Evolutionary conservation across 305 asterid genomes (phyloP), one percentile per base, ranked within the genome.

Genomic region (Coffea humblotiana): DNA sequence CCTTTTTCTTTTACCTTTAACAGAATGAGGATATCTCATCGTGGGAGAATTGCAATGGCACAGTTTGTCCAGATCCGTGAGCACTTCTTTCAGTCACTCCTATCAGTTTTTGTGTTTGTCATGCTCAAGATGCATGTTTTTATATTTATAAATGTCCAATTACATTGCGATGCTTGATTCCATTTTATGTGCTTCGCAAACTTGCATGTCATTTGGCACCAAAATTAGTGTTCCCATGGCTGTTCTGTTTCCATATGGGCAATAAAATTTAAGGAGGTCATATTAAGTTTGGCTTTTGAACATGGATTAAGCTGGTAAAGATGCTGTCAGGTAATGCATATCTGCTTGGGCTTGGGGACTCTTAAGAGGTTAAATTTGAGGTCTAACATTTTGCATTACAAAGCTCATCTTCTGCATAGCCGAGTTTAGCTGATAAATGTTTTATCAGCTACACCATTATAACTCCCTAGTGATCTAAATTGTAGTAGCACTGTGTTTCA

Each of bases 41-140:
- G 69, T 32, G 71, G 88, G 88, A 90, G 80, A 88, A 74, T 70
- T 95, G 99, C 89, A 86, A 84, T 40, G 73, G 78, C 48, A 84
- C 88, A 49, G 97, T 89, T 84, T 95, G 97, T 84, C 98, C 98
- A 72, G 92, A 92, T 78, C 93, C 87, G 97, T 94, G 85, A 88
- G 98, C 83, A 72, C 70, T 72, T 77, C 56, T 15, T 65, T 63
- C 40, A 71, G 58, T 56, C 45, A 25, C 49, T 35, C 56, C 69
- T n/a, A 16, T 48, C 43, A 40, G 23, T n/a, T 52, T 76, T 16
- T 67, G 21, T 52, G 61, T 76, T 51, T 25, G 3, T 23, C 67
- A 61, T n/a, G 32, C 15, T 61, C 29, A 10, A 4, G 6, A 75
- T 75, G 54, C 25, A 27, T 37, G n/a, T 13, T 3, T 27, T 32